Percentiles rank a stretch among this genome's conserved stretches.
phyloP scores from a whole-genome alignment of 1,284 basidiomycete genomes.

The Lignosus rhinocerotis region DNA sequence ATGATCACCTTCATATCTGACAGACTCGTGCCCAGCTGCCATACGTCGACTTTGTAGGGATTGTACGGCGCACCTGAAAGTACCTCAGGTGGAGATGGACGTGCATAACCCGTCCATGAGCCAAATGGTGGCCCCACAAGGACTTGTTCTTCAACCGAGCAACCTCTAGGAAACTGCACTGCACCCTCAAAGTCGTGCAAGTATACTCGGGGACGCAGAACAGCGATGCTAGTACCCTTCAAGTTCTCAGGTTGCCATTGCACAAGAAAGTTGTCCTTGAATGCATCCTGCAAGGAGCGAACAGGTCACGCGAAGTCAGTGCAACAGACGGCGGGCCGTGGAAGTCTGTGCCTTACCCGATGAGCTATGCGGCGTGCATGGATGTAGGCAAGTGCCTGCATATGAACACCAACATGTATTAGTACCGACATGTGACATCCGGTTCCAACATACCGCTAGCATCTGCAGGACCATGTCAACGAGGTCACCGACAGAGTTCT shows the following conservation, averaged over 20 bases:
- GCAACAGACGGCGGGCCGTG: too few relatives aligned
- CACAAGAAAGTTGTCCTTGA: slow-evolving; percentile 18
- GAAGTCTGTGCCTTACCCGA: neutral
- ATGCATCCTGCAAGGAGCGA: slow-evolving; percentile 17
- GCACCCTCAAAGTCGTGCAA: slow-evolving; percentile 16
- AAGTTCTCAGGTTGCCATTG: slow-evolving; percentile 17
- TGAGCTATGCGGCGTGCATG: slow-evolving; percentile 4
- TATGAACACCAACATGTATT: too few relatives aligned
- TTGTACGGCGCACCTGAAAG: neutral
- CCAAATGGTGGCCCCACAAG: too few relatives aligned
- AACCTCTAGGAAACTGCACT: slow-evolving; percentile 4
- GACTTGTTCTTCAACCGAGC: slow-evolving; percentile 11
- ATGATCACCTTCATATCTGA: neutral
- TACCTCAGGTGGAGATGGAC: too few relatives aligned
- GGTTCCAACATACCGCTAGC: slow-evolving; percentile 29
- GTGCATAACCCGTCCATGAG: too few relatives aligned
- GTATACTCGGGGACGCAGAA: neutral
- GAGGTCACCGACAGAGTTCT: slow-evolving; percentile 33
- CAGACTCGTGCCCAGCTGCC: neutral
- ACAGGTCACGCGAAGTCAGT: too few relatives aligned
- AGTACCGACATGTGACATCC: too few relatives aligned
- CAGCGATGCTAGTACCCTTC: too few relatives aligned
- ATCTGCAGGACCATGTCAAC: slow-evolving; percentile 34
- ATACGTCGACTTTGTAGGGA: neutral
- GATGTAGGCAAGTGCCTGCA: slow-evolving; percentile 2